Conservation (phyloP, 306 rosid genomes). For the Fagus crenata region DNA sequence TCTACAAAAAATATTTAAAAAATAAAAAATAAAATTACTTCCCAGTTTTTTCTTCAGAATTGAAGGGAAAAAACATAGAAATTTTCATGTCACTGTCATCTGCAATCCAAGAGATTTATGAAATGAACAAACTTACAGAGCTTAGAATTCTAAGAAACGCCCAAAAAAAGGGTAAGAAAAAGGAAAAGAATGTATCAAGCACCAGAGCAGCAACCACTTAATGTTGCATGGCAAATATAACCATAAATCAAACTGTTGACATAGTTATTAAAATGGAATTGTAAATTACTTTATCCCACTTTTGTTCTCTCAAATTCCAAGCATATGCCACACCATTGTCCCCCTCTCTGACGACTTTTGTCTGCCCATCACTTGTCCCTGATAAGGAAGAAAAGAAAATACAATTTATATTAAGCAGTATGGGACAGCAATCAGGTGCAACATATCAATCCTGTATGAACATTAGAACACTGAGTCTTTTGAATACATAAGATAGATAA, state of each 20-base stretch:
- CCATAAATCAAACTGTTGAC: constrained; percentile 14
- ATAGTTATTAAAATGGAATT: constrained; percentile 18
- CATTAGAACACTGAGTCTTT: background rate
- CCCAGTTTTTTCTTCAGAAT: background rate
- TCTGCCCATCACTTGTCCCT: constrained; percentile 94
- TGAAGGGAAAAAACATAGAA: background rate
- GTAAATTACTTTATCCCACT: constrained; percentile 87
- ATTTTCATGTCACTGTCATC: background rate
- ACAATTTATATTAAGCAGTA: background rate
- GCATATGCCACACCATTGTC: constrained; percentile 96
- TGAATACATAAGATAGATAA: background rate
- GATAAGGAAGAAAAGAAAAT: constrained; percentile 34
- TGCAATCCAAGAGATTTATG: background rate
- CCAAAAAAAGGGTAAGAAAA: background rate
- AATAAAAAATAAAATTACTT: background rate
- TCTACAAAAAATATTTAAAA: background rate
- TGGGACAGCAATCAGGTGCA: background rate
- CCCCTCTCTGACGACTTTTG: constrained; percentile 92
- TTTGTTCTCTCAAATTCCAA: constrained; percentile 76
- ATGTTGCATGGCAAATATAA: background rate
- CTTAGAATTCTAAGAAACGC: background rate
- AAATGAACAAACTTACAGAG: background rate
- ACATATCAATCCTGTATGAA: constrained; percentile 2
- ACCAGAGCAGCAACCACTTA: background rate
- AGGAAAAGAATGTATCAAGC: background rate